These are phyloP conservation scores for Linum tenue DNA, from an alignment of 345 rosid genomes.

Conservation along the genomic window DNA sequence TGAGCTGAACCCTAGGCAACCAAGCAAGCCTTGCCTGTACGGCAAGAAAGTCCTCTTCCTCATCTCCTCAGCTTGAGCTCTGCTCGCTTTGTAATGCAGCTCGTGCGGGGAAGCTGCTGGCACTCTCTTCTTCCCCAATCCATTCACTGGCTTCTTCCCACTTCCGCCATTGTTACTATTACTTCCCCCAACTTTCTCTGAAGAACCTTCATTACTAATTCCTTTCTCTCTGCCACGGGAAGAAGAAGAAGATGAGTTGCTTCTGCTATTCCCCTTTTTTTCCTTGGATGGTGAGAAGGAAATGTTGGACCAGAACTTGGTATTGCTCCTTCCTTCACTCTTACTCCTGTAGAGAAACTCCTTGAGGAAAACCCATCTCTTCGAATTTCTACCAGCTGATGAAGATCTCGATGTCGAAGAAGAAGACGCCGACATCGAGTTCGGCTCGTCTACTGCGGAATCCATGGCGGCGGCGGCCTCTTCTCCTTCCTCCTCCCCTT, in stretches of 20 bases:
- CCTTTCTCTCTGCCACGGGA: background rate
- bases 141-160: constrained; percentile 40
- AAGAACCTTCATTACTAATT: background rate
- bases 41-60: constrained; percentile 92
- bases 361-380: constrained; percentile 82
- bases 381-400: constrained; percentile 87
- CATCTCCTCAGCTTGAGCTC: constrained; percentile 97
- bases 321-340: constrained; percentile 75
- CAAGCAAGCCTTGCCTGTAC: constrained; percentile 87
- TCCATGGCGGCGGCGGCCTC: too few relatives aligned
- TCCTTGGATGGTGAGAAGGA: constrained; percentile 59
- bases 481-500: constrained; percentile 18
- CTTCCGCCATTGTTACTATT: background rate
- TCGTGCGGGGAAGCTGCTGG: constrained; percentile 74
- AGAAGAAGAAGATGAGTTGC: constrained; percentile 1
- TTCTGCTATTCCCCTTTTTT: constrained; percentile 24
- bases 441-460: constrained; percentile 20
- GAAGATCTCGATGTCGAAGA: constrained; percentile 84
- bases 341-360: constrained; percentile 85
- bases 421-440: constrained; percentile 58
- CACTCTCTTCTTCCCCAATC: constrained; percentile 50
- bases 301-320: constrained; percentile 43
- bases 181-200: background rate
- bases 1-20: constrained; percentile 91
- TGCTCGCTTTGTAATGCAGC: constrained; percentile 74